These are phyloP conservation scores for Salix suchowensis DNA, from an alignment of 345 rosid species.

Conservation along the genomic window DNA sequence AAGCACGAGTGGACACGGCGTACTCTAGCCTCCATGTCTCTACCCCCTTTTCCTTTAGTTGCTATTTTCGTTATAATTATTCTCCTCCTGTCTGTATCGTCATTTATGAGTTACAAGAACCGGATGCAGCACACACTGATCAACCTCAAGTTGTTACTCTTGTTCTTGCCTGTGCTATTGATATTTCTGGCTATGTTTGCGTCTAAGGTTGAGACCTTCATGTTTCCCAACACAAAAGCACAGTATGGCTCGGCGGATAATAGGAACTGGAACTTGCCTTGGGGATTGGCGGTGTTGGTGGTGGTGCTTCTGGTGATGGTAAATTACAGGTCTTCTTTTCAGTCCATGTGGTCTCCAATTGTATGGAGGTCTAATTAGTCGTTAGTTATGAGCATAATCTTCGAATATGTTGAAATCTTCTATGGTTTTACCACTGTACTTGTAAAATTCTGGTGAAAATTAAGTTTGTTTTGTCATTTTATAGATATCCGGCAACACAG, in stretches of 20 bases:
- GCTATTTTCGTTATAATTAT: slow-evolving; percentile 48
- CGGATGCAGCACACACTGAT: slow-evolving; percentile 40
- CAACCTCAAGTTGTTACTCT: slow-evolving; percentile 49
- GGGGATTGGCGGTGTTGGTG: slow-evolving; percentile 52
- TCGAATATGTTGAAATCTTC: not conserved
- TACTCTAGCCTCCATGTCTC: slow-evolving; percentile 43
- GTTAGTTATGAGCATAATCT: not conserved
- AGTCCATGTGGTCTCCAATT: slow-evolving; percentile 55
- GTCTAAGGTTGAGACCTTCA: slow-evolving; percentile 23
- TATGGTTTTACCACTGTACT: not conserved
- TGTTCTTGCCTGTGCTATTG: slow-evolving; percentile 57
- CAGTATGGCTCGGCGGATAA: slow-evolving; percentile 18
- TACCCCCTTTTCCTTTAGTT: slow-evolving; percentile 59
- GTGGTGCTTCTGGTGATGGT: slow-evolving; percentile 51
- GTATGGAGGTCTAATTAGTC: slow-evolving; percentile 25
- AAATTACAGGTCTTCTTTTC: slow-evolving; percentile 57
- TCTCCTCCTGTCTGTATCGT: slow-evolving; percentile 44
- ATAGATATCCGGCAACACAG: no score
- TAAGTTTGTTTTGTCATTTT: no score
- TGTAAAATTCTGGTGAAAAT: no score
- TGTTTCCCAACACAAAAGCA: slow-evolving; percentile 27
- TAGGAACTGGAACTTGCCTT: slow-evolving; percentile 41
- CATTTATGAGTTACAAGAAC: slow-evolving; percentile 44
- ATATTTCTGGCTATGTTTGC: slow-evolving; percentile 35
- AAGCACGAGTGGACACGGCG: slow-evolving; percentile 58